A percentile compares a stretch with the other conserved stretches of the same genome.
Conservation (phyloP, 805 yeast species). For the Hanseniaspora lachancei region DNA sequence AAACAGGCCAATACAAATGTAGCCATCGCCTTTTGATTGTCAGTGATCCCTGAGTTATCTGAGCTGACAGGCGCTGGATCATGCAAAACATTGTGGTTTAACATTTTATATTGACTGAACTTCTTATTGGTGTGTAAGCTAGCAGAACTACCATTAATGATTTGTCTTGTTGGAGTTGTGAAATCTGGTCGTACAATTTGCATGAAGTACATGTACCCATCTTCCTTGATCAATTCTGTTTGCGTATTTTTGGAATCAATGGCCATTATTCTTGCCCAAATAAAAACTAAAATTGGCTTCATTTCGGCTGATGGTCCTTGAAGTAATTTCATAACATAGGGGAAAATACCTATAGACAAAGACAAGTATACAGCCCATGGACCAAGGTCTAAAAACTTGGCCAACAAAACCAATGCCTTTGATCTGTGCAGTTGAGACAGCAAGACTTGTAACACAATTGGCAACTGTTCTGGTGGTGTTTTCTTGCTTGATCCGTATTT, state of each 20-base stretch:
- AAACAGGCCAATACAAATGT: slow-evolving; percentile 80
- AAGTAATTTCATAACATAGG: slow-evolving; percentile 75
- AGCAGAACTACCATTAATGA: slow-evolving; percentile 13
- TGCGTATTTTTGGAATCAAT: slow-evolving; percentile 85
- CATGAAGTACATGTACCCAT: slow-evolving; percentile 77
- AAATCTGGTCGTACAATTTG: slow-evolving; percentile 49
- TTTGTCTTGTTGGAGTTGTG: slow-evolving; percentile 12
- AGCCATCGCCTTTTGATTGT: slow-evolving; percentile 90
- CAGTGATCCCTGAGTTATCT: slow-evolving; percentile 31
- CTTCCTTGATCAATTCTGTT: slow-evolving; percentile 80
- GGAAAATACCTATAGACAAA: slow-evolving; percentile 86
- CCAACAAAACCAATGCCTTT: slow-evolving; percentile 69
- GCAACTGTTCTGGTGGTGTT: slow-evolving; percentile 87
- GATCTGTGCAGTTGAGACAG: slow-evolving; percentile 88
- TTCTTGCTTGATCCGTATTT: slow-evolving; percentile 75
- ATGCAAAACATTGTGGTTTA: not conserved
- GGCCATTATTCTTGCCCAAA: slow-evolving; percentile 97
- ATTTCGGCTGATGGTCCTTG: slow-evolving; percentile 93
- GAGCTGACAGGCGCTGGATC: slow-evolving; percentile 15
- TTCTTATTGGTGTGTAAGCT: slow-evolving; percentile 1
- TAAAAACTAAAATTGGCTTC: slow-evolving; percentile 85
- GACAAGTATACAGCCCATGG: slow-evolving; percentile 97
- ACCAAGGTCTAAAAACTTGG: slow-evolving; percentile 81
- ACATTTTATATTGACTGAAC: slow-evolving; percentile 9
- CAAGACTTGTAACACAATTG: slow-evolving; percentile 83